Evolutionary conservation across 768 basidiomycete species (phyloP).

Genomic region (Tulasnella sp.): DNA sequence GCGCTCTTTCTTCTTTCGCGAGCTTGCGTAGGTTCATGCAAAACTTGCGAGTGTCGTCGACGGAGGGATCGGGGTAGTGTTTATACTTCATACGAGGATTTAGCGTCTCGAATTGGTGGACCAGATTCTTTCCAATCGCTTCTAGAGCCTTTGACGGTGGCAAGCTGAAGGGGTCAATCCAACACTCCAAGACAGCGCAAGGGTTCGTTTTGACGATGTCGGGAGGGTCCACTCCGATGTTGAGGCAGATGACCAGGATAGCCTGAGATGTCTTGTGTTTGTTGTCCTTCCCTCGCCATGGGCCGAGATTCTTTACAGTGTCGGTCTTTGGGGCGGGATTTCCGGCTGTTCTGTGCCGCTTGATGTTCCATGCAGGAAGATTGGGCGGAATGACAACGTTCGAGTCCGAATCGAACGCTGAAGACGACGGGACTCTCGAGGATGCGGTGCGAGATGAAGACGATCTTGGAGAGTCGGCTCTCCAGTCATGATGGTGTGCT

Average conservation of each 20-base stretch:
- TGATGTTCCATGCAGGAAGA: constrained; percentile 25
- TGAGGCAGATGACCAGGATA: constrained; percentile 81
- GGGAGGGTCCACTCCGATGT: constrained; percentile 96
- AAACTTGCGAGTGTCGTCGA: constrained; percentile 84
- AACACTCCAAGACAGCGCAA: constrained; percentile 88
- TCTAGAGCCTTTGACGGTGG: constrained; percentile 89
- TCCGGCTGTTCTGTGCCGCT: constrained; percentile 83
- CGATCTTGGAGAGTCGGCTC: neutral
- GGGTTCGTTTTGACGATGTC: constrained; percentile 96
- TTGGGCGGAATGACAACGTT: constrained; percentile 17
- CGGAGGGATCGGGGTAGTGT: constrained; percentile 86
- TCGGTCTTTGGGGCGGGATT: constrained; percentile 50
- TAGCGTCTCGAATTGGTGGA: constrained; percentile 91
- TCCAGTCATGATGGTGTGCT: neutral
- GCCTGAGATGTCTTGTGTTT: constrained; percentile 89
- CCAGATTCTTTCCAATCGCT: constrained; percentile 83
- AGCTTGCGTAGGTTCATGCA: constrained; percentile 72
- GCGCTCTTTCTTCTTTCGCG: constrained; percentile 84
- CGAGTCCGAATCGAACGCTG: constrained; percentile 9
- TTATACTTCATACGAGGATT: constrained; percentile 93
- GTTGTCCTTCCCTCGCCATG: constrained; percentile 35
- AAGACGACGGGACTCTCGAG: neutral
- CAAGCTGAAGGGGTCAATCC: constrained; percentile 93
- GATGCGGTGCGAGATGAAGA: constrained; percentile 4
- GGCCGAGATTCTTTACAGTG: constrained; percentile 5